Evolutionary conservation across 768 basidiomycete genomes (phyloP).

Genomic region (Psilocybe azurescens): DNA sequence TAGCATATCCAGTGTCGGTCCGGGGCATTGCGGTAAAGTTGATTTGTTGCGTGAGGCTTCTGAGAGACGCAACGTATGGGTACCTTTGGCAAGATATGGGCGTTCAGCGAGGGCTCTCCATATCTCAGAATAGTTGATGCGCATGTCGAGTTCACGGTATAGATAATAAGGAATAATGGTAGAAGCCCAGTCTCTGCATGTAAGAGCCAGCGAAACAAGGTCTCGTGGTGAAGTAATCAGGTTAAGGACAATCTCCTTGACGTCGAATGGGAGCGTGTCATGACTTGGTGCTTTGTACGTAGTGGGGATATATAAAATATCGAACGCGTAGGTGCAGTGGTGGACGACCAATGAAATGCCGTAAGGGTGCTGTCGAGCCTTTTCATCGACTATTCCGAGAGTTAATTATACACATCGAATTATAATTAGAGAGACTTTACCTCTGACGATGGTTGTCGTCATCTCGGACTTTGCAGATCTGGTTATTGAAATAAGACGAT

Average conservation of each 20-base stretch:
- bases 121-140: slow-evolving; percentile 15
- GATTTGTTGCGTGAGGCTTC: not conserved
- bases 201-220: slow-evolving; percentile 19
- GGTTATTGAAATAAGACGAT: not conserved
- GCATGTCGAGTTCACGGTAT: slow-evolving; percentile 28
- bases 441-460: not conserved
- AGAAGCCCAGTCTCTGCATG: slow-evolving; percentile 20
- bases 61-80: slow-evolving; percentile 21
- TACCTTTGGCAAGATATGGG: slow-evolving; percentile 26
- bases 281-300: not conserved
- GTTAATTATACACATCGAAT: not conserved
- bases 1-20: not conserved
- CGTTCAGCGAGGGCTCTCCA: slow-evolving; percentile 31
- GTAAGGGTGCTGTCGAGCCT: not conserved
- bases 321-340: not conserved
- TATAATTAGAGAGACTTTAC: not conserved
- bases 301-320: not conserved
- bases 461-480: not conserved
- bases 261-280: slow-evolving; percentile 22
- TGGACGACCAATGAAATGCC: not conserved
- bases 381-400: not conserved
- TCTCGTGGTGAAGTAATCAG: slow-evolving; percentile 15
- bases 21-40: not conserved
- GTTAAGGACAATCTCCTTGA: slow-evolving; percentile 22
- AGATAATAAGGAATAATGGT: slow-evolving; percentile 30